phyloP scores from a whole-genome alignment of 2,329 filamentous ascomycete species.

The Penicillium sp. region DNA sequence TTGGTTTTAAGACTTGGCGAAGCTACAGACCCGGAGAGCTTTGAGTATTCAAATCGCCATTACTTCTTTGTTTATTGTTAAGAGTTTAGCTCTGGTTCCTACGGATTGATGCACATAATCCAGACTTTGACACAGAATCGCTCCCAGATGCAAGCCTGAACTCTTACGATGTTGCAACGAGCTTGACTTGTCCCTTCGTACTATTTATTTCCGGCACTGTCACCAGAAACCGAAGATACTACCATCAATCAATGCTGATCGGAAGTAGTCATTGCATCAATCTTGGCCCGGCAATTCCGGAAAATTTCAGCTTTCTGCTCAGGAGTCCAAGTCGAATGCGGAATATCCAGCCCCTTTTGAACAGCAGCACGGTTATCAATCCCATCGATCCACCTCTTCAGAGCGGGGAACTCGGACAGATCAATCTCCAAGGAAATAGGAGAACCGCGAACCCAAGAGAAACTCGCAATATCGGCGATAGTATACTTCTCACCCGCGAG shows the following conservation, averaged over 20 bases:
- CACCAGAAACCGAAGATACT: background rate
- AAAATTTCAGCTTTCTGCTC: slow-evolving; percentile 15
- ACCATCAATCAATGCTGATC: slow-evolving; percentile 19
- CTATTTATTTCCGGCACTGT: background rate
- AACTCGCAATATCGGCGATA: slow-evolving; percentile 49
- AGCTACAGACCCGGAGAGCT: slow-evolving; percentile 39
- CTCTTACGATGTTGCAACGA: background rate
- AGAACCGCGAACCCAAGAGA: slow-evolving; percentile 40
- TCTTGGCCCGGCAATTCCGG: slow-evolving; percentile 15
- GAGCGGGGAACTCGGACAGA: slow-evolving; percentile 30
- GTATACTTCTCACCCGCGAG: slow-evolving; percentile 48
- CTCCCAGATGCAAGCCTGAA: background rate
- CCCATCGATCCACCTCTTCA: slow-evolving; percentile 32
- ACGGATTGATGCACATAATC: background rate
- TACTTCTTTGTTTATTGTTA: background rate
- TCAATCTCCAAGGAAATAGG: slow-evolving; percentile 28
- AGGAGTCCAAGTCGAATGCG: slow-evolving; percentile 9
- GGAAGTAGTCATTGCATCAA: slow-evolving; percentile 20
- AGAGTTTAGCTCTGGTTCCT: background rate
- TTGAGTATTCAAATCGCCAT: background rate
- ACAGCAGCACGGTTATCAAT: slow-evolving; percentile 32
- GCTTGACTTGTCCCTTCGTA: background rate
- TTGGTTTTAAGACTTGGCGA: slow-evolving; percentile 42
- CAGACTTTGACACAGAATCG: background rate
- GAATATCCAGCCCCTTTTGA: slow-evolving; percentile 22